phyloP scores from a whole-genome alignment of 2,329 filamentous ascomycete genomes.

The Lomentospora prolificans region DNA sequence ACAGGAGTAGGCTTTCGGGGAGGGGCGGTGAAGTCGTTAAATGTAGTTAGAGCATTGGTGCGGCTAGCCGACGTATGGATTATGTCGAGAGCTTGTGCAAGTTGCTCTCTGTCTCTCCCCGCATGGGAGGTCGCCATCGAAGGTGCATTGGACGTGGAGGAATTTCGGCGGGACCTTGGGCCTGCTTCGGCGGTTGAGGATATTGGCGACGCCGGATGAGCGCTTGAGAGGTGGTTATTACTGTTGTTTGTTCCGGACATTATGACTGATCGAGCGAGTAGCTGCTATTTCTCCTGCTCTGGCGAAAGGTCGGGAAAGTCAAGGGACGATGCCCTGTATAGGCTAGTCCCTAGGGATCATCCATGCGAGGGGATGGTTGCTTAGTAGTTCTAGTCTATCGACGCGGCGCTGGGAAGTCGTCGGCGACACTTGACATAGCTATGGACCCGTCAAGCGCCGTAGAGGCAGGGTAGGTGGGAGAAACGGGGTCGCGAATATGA shows the following conservation, averaged over 20 bases:
- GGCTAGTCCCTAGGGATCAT: neutral
- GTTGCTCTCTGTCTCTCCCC: slow-evolving; percentile 54
- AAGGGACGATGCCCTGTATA: neutral
- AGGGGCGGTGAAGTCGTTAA: slow-evolving; percentile 79
- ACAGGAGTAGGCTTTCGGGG: slow-evolving; percentile 49
- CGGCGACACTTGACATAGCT: too few species aligned
- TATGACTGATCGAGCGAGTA: neutral
- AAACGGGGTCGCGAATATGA: too few species aligned
- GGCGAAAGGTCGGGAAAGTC: neutral
- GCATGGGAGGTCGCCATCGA: slow-evolving; percentile 30
- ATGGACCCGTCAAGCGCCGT: too few species aligned
- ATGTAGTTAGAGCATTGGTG: slow-evolving; percentile 76
- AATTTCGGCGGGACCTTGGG: slow-evolving; percentile 26
- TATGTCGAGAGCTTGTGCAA: slow-evolving; percentile 70
- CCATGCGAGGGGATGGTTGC: neutral
- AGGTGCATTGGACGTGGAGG: slow-evolving; percentile 32
- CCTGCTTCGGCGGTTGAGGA: neutral
- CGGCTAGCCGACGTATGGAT: slow-evolving; percentile 87
- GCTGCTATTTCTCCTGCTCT: neutral
- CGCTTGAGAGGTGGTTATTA: neutral
- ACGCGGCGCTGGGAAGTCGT: too few species aligned
- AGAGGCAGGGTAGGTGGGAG: too few species aligned
- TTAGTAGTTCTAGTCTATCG: neutral
- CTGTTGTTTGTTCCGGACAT: neutral
- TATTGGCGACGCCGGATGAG: neutral